Base-by-base conservation (phyloP, 2,329 filamentous ascomycete genomes). In the Plenodomus lindquistii region DNA sequence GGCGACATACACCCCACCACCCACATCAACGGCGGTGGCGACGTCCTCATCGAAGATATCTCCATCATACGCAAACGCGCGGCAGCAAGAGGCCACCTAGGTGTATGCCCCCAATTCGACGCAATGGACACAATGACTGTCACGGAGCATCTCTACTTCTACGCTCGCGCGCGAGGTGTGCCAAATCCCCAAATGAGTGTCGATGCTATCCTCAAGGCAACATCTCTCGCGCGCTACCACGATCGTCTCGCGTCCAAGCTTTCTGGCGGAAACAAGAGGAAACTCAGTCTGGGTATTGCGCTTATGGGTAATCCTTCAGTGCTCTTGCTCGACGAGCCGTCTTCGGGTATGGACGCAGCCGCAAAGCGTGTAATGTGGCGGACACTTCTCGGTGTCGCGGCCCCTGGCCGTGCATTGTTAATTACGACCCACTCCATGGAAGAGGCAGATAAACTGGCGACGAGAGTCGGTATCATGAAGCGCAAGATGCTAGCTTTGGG, bases 381-480 rank as follows among this genome's bases (percentile, higher is more conserved):
- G 47, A 96, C 91, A 0, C 79, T 97, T 1, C 83, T 84, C 3
- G 81, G 85, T 1, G 85, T 92, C 3, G 85, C 87, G 0, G 82
- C 65, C 8, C 67, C 85, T 0, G 91, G 91, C 0, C 83, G 92
- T n/a, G 89, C 87, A 0, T 83, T 97, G 15, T 79, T 97, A 1
- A 81, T 97, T 16, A 97, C 93, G 0, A 97, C 93, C 0, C 93
- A 97, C 71, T 89, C 85, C 40, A 96, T 97, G 91, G 92, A 97
- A 70, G 93, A 97, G 73, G 93, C 92, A 0, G 91, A 96, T 64
- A 91, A 91, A 1, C 79, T 97, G 2, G 92, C 92, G 0, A 85
- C 85, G 22, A 82, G 91, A 1, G 91, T 88, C 0, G 93, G 91
- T 11, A 96, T 97, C 58, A 85, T 97, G 74, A 89, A 91, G 8